Evolutionary conservation across 2,329 filamentous ascomycete species (phyloP).

Genomic region (Mollisia scopiformis): DNA sequence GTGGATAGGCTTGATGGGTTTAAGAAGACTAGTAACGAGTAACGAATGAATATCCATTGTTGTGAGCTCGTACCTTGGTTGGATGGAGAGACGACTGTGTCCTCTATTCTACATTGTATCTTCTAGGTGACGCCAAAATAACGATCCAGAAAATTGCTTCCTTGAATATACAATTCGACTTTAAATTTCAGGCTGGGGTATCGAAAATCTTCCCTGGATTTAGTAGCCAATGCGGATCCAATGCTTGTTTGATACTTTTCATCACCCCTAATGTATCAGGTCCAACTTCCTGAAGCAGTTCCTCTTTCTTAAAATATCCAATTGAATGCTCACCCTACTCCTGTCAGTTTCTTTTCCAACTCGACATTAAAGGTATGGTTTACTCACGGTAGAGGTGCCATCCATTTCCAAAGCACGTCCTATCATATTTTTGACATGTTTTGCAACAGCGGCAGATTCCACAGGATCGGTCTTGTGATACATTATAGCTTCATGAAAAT

Average conservation of each 20-base stretch:
- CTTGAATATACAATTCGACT: too few species aligned
- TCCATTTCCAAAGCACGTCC: constrained; percentile 87
- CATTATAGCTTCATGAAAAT: constrained; percentile 91
- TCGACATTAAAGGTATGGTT: too few species aligned
- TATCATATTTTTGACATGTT: constrained; percentile 85
- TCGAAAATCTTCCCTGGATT: constrained; percentile 64
- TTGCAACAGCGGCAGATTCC: constrained; percentile 74
- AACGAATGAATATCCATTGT: constrained; percentile 19
- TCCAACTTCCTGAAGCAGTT: constrained; percentile 76
- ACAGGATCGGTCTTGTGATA: constrained; percentile 73
- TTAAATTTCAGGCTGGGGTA: too few species aligned
- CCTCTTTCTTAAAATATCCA: constrained; percentile 82
- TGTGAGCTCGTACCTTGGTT: not conserved
- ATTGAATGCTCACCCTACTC: constrained; percentile 75
- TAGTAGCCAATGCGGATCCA: constrained; percentile 85
- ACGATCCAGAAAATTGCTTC: too few species aligned
- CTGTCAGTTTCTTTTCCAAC: too few species aligned
- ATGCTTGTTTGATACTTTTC: constrained; percentile 75
- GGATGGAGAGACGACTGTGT: not conserved
- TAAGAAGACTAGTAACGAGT: constrained; percentile 56
- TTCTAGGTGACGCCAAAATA: too few species aligned
- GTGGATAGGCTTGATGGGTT: constrained; percentile 72
- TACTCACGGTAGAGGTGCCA: constrained; percentile 72
- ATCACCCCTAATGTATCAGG: constrained; percentile 79
- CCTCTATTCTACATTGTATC: too few species aligned